Evolutionary conservation across 1,284 basidiomycete species (phyloP).

Genomic region (Cutaneotrichosporon dermatis): DNA sequence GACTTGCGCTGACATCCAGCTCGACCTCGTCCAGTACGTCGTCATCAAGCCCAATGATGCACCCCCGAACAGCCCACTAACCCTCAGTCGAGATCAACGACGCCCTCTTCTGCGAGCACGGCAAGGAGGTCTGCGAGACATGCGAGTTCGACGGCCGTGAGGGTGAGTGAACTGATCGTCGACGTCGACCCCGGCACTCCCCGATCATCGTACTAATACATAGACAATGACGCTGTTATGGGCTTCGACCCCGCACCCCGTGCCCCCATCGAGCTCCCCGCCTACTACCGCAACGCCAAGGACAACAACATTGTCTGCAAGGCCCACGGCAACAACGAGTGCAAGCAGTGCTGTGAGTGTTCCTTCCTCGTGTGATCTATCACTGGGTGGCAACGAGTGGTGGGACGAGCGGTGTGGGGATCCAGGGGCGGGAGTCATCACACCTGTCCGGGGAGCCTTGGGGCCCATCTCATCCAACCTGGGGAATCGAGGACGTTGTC

Average conservation of each 20-base stretch:
- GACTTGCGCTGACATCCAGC: slow-evolving; percentile 14
- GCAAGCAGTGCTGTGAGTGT: slow-evolving; percentile 48
- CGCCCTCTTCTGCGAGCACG: slow-evolving; percentile 50
- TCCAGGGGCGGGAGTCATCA: not conserved
- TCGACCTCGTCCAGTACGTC: slow-evolving; percentile 22
- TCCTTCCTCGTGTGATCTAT: not conserved
- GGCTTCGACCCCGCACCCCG: slow-evolving; percentile 44
- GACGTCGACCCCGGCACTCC: not conserved
- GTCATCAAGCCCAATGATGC: not conserved
- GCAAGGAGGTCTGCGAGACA: slow-evolving; percentile 46
- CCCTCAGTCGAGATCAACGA: slow-evolving; percentile 49
- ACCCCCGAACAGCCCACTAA: slow-evolving; percentile 5
- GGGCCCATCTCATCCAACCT: not conserved
- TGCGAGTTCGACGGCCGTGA: slow-evolving; percentile 25
- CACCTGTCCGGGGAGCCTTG: not conserved
- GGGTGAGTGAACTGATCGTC: slow-evolving; percentile 14
- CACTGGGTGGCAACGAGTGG: not conserved
- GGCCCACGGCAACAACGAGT: slow-evolving; percentile 44
- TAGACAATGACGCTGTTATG: slow-evolving; percentile 50
- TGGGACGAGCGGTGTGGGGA: not conserved
- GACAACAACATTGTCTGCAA: slow-evolving; percentile 47
- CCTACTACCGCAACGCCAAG: slow-evolving; percentile 45
- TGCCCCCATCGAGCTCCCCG: slow-evolving; percentile 42
- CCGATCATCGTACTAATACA: not conserved
- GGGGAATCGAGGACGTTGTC: not conserved